Base-by-base conservation (phyloP, 306 rosid genomes). In the Pterocarpus santalinus region DNA sequence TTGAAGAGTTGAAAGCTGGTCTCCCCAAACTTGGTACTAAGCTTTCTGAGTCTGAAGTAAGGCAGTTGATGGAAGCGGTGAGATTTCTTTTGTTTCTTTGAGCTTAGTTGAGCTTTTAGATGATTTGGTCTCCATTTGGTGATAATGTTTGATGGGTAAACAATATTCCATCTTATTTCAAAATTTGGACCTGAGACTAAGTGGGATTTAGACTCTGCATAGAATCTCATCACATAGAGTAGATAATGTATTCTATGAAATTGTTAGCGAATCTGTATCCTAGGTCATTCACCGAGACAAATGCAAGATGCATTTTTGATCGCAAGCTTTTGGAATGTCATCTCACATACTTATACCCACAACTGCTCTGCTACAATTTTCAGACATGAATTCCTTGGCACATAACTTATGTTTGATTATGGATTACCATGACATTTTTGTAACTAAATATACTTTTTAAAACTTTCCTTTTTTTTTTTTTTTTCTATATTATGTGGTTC, bases 61-160 rank as follows among this genome's bases (percentile, higher is more conserved):
- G 88, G 85, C 97, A 93, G 84, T 82, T 93, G 85, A 95, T 95
- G 98, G 96, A 95, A 88, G 98, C 99, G 85, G 99, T 95, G 87
- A 82, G 85, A 72, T 79, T 51, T 88, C 69, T 68, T 28, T 57
- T 61, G 61, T 76, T 53, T 82, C 41, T 38, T 61, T 51, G 63
- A 43, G 53, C 61, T 41, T 65, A 11, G 12, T 60, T 43, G 52
- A 73, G 64, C 72, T 69, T 78, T 15, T 5, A 35, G 34, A 63
- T 28, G 52, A 39, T 67, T 32, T 76, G 13, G 22, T 73, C 62
- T 73, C 68, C 56, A 55, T 32, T 62, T 68, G 38, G 53, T 8
- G 67, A 55, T 55, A 72, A 67, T 52, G 33, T 71, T 75, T 66
- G 68, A 73, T 66, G 39, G 41, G 75, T 64, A 15, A 28, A 53